Base-by-base conservation (phyloP, 164 flowering plant species). In the Vitis cinerea region DNA sequence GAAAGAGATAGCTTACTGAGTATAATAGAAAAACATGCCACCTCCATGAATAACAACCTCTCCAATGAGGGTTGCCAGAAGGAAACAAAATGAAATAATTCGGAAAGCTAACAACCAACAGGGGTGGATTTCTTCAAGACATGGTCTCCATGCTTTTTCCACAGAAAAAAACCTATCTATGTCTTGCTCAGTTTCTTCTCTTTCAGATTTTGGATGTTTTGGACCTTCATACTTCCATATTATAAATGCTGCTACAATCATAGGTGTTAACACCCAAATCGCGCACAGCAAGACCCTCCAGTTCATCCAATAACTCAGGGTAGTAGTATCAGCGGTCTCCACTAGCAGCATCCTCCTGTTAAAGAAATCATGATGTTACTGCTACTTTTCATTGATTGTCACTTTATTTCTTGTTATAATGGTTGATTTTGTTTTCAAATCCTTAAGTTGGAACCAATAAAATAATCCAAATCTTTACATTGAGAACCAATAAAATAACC, bases 71-170 rank as follows among this genome's bases (percentile, higher is more conserved):
- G 73, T 50, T 8, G 70, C 67, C 68, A 72, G 63, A 48, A 77
- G 79, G 68, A 77, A 47, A 64, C 58, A 66, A 53, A 82, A 79
- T 6, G 85, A 74, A 65, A 59, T 10, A 61, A 75, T 30, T 53
- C 79, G 76, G 31, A 66, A 82, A 66, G 57, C 72, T 53, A 82
- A 51, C 67, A 79, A 49, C 78, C 83, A 79, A 68, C 65, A 14
- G 23, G 85, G 85, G 59, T 82, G 85, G 49, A 79, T 74, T 72
- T 75, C 13, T 51, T 71, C 68, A 37, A 79, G 67, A 54, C 81
- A 79, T 49, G 85, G 81, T 64, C 58, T 79, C 83, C 85, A 82
- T 4, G 73, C 68, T 59, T 79, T 71, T 19, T 71, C 71, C 19
- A 31, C 67, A 29, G n/a, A 12, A 52, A 61, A 27, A 57, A 8